Percentiles rank a stretch among this genome's conserved stretches.
These are phyloP conservation scores for Dryadomyces sulphureus DNA, from an alignment of 2,329 filamentous ascomycete genomes.

Conservation along the genomic window DNA sequence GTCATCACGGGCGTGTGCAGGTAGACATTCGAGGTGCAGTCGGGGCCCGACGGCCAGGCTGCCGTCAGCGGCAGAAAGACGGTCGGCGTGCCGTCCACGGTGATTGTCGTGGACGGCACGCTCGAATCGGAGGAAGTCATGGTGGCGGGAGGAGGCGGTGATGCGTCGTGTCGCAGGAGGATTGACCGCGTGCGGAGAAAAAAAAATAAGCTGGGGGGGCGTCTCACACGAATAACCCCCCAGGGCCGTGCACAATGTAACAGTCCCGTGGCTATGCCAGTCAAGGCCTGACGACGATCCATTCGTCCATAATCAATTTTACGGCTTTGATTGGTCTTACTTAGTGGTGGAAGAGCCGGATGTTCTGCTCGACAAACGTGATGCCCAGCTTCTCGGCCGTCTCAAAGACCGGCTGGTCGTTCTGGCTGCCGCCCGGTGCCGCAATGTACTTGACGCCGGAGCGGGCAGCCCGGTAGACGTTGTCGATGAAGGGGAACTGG, in stretches of 20 bases:
- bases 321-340: not conserved
- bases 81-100: slow-evolving; percentile 6
- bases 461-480: slow-evolving; percentile 78
- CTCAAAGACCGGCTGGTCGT: slow-evolving; percentile 67
- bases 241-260: too few relatives aligned
- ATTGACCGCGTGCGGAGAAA: too few relatives aligned
- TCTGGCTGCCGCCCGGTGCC: slow-evolving; percentile 80
- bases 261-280: too few relatives aligned
- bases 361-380: slow-evolving; percentile 89
- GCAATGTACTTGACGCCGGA: slow-evolving; percentile 94
- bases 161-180: too few relatives aligned
- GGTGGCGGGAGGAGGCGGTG: too few relatives aligned
- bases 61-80: slow-evolving; percentile 5
- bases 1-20: slow-evolving; percentile 2
- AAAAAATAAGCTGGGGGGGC: too few relatives aligned
- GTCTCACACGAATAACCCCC: too few relatives aligned
- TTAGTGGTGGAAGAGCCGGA: slow-evolving; percentile 90
- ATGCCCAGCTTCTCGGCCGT: slow-evolving; percentile 87
- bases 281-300: too few relatives aligned
- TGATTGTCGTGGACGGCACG: slow-evolving; percentile 2
- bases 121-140: too few relatives aligned
- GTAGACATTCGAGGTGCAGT: slow-evolving; percentile 6
- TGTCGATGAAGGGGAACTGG: slow-evolving; percentile 96
- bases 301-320: too few relatives aligned
- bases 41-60: slow-evolving; percentile 1